Evolutionary conservation across 139 green algal genomes (phyloP).

Genomic region (Chlamydomonas schloesseri): DNA sequence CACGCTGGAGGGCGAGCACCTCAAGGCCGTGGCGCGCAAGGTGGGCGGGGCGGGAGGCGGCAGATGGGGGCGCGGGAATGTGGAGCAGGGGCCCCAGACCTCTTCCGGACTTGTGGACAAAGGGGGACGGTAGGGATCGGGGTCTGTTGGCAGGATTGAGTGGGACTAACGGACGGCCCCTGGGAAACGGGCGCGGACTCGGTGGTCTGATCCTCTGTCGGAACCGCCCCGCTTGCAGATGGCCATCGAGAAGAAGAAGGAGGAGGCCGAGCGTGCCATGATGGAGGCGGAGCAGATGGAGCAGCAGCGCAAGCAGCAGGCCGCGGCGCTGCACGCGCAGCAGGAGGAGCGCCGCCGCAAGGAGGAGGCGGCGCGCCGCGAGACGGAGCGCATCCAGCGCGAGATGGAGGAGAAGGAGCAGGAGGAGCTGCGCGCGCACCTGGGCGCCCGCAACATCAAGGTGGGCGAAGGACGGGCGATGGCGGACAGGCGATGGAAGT

Average conservation of each 20-base stretch:
- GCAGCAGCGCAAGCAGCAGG: slow-evolving; percentile 81
- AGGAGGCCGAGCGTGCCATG: slow-evolving; percentile 89
- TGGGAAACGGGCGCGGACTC: no score
- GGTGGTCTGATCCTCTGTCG: no score
- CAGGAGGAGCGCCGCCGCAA: slow-evolving; percentile 68
- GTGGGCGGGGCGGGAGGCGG: background rate
- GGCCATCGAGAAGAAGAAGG: slow-evolving; percentile 97
- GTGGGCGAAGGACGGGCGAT: slow-evolving; percentile 42
- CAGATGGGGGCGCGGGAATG: no score
- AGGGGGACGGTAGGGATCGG: no score
- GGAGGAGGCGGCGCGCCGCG: slow-evolving; percentile 66
- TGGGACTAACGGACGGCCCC: no score
- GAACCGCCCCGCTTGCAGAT: slow-evolving; percentile 53
- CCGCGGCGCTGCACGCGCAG: slow-evolving; percentile 27
- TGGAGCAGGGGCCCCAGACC: no score
- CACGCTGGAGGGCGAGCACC: slow-evolving; percentile 83
- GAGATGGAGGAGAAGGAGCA: slow-evolving; percentile 80
- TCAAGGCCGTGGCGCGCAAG: slow-evolving; percentile 68
- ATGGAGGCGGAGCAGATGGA: slow-evolving; percentile 87
- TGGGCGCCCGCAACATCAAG: slow-evolving; percentile 71
- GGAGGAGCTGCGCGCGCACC: slow-evolving; percentile 67
- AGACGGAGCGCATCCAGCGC: slow-evolving; percentile 69
- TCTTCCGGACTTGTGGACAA: no score
- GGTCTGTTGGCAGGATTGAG: no score
- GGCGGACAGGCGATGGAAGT: background rate